Evolutionary conservation across 2,329 filamentous ascomycete genomes (phyloP), one percentile per base, ranked within the genome.

Genomic region (Fusarium kyushuense): DNA sequence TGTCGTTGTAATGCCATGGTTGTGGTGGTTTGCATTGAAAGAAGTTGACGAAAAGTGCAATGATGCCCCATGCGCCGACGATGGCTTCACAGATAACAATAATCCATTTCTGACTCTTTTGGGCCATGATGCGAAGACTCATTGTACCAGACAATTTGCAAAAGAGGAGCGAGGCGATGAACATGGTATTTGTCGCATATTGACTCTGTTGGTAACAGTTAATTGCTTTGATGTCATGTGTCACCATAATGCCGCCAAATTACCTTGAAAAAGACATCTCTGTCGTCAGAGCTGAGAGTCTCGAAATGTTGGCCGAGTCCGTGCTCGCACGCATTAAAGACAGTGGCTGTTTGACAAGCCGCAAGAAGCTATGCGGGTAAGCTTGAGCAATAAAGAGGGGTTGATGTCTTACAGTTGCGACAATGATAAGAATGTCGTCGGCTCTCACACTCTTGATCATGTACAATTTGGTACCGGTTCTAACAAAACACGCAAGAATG

Each of bases 101-200:
- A 25, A 72, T 42, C 53, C 58, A 65, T 52, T 59, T 70, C 7
- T 75, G 74, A 9, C 45, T 70, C 14, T 67, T 66, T 9, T 57
- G 73, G 14, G 64, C 69, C 53, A 76, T 72, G 3, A 73, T 70
- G 6, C 62, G 58, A 1, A 76, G 63, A 23, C 69, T 69, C 67
- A 76, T 74, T 17, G 71, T 68, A 5, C 69, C 69, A 2, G 75
- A 74, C 3, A 76, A 32, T 47, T 76, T 76, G 43, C 72, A 72
- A 35, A 59, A 73, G 3, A 73, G 48, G 0, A 76, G n/a, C 1
- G 73, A 73, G 3, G 63, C 60, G 16, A 76, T 72, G 40, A 75
- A 61, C 43, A 76, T 54, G 0, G 68, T 45, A 25, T 75, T 74
- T 21, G 55, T 62, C 1, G 73, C 71, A 70, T 76, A 76, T 60